phyloP scores from a whole-genome alignment of 1,284 basidiomycete genomes.

The Cutaneotrichosporon dermatis region DNA sequence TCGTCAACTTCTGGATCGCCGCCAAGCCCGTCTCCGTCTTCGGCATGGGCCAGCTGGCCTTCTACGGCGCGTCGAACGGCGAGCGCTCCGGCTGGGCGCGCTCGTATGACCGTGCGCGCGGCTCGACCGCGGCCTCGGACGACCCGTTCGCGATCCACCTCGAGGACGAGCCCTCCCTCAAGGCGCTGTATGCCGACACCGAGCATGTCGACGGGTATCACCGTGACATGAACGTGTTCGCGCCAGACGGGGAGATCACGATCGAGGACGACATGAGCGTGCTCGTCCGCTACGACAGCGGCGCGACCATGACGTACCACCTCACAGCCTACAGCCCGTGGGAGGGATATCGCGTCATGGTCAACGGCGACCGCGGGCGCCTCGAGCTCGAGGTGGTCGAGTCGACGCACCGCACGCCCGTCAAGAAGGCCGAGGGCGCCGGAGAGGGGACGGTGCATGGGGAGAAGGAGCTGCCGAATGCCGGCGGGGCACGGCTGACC shows the following conservation, averaged over 20 bases:
- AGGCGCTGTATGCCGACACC: conserved; percentile 51
- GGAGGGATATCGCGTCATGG: conserved; percentile 58
- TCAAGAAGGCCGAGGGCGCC: conserved; percentile 18
- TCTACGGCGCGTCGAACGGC: conserved; percentile 55
- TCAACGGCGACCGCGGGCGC: conserved; percentile 56
- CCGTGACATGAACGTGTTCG: conserved; percentile 53
- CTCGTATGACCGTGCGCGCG: conserved; percentile 52
- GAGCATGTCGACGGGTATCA: conserved; percentile 53
- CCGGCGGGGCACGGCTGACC: conserved; percentile 53
- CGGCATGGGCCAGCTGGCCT: conserved; percentile 54
- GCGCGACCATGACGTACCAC: conserved; percentile 58
- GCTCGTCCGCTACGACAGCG: conserved; percentile 54
- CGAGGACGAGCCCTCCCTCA: conserved; percentile 52
- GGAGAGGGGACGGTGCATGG: conserved; percentile 47
- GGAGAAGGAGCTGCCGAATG: conserved; percentile 52
- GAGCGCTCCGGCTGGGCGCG: conserved; percentile 55
- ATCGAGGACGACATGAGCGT: conserved; percentile 60
- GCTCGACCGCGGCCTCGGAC: conserved; percentile 50
- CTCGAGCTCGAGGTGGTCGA: conserved; percentile 58
- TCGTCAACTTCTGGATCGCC: conserved; percentile 58
- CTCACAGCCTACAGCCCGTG: conserved; percentile 48
- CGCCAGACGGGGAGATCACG: conserved; percentile 50
- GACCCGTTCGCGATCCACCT: conserved; percentile 57
- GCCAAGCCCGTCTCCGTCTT: conserved; percentile 54
- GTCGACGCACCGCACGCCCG: conserved; percentile 33